Conservation (phyloP, 805 yeast genomes). For the Myxozyma monticola region DNA sequence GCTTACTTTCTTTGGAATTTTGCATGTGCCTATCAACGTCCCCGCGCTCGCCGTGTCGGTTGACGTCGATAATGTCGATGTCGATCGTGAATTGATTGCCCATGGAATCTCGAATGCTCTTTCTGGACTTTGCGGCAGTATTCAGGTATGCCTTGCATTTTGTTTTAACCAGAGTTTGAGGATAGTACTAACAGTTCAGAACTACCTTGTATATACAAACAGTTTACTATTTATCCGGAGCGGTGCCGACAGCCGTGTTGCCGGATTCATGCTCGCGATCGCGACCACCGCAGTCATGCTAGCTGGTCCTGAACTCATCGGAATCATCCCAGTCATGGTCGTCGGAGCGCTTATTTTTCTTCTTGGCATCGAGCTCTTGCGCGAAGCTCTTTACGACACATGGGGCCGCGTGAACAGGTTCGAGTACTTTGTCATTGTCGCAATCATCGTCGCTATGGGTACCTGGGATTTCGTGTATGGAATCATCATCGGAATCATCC, state of each 20-base stretch:
- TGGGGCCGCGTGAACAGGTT: conserved; percentile 68
- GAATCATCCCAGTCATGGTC: conserved; percentile 91
- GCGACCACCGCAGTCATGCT: conserved; percentile 81
- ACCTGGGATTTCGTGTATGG: conserved; percentile 93
- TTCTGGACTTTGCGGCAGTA: conserved; percentile 81
- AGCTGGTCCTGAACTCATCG: conserved; percentile 89
- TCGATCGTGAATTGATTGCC: conserved; percentile 89
- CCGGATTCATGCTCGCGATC: conserved; percentile 84
- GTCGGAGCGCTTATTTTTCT: conserved; percentile 91
- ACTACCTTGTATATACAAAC: conserved; percentile 92
- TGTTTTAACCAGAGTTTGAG: not conserved
- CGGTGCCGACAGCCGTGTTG: conserved; percentile 86
- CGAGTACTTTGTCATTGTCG: conserved; percentile 80
- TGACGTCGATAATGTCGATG: conserved; percentile 76
- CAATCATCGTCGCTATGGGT: conserved; percentile 94
- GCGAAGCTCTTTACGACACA: conserved; percentile 85
- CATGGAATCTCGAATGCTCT: conserved; percentile 89
- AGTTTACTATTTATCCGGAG: conserved; percentile 88
- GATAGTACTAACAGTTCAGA: conserved; percentile 36
- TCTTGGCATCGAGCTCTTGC: conserved; percentile 84
- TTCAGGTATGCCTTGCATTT: conserved; percentile 48
- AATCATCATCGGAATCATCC: conserved; percentile 80
- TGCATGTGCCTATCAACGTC: conserved; percentile 96
- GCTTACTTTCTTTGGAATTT: conserved; percentile 88
- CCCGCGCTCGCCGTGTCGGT: conserved; percentile 94